Percentiles rank a stretch among this genome's conserved stretches.
Evolutionary conservation across 2,329 filamentous ascomycete genomes (phyloP).

Genomic region (Hysterium pulicare): DNA sequence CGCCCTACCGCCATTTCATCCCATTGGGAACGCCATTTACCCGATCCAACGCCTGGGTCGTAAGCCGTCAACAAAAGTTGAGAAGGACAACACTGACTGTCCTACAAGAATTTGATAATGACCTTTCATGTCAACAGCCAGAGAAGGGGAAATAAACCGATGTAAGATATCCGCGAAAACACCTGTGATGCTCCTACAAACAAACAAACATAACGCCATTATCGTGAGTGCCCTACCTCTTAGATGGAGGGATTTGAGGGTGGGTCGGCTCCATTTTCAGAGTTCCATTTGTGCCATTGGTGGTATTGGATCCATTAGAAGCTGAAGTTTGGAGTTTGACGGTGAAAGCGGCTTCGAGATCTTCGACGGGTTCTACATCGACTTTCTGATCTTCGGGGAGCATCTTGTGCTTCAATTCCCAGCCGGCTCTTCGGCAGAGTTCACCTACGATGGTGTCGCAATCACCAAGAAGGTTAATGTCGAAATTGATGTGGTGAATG

Average conservation of each 20-base stretch:
- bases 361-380: conserved; percentile 44
- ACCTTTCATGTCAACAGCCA: too few relatives aligned
- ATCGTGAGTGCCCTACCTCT: neutral
- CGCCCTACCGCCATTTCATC: too few relatives aligned
- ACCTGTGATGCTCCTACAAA: too few relatives aligned
- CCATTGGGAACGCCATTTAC: too few relatives aligned
- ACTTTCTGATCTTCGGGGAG: conserved; percentile 65
- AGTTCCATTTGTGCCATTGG: too few relatives aligned
- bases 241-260: neutral
- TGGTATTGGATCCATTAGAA: neutral
- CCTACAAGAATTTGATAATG: too few relatives aligned
- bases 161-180: too few relatives aligned
- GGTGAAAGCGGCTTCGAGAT: conserved; percentile 26
- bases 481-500: conserved; percentile 87
- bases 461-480: conserved; percentile 93
- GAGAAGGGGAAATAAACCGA: too few relatives aligned
- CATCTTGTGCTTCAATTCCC: conserved; percentile 81
- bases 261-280: too few relatives aligned
- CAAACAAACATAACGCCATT: neutral
- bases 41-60: too few relatives aligned
- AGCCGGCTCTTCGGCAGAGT: conserved; percentile 75
- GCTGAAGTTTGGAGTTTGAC: conserved; percentile 19
- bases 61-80: too few relatives aligned
- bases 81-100: too few relatives aligned
- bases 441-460: conserved; percentile 89